Percentiles rank a stretch among this genome's conserved stretches.
These are phyloP conservation scores for Monascus purpureus DNA, from an alignment of 495 filamentous ascomycete species.

Conservation along the genomic window DNA sequence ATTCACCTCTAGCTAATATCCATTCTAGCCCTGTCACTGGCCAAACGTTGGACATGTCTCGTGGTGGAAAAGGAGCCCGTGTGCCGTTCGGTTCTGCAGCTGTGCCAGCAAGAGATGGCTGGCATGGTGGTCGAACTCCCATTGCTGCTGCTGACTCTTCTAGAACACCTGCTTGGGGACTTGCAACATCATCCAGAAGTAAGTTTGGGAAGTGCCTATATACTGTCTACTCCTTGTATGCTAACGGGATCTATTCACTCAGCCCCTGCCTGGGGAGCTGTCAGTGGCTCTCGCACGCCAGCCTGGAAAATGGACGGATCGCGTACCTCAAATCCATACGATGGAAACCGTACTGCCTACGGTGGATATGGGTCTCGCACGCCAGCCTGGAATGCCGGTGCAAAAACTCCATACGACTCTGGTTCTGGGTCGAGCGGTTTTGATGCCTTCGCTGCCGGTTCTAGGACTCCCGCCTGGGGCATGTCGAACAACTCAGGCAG, in stretches of 20 bases:
- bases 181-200: conserved; percentile 35
- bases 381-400: conserved; percentile 45
- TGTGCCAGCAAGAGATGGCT: conserved; percentile 21
- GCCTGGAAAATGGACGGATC: conserved; percentile 62
- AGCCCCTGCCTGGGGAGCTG: conserved; percentile 49
- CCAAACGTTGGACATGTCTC: conserved; percentile 51
- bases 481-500: conserved; percentile 30
- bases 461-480: conserved; percentile 63
- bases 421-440: conserved; percentile 42
- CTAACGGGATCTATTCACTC: conserved; percentile 6
- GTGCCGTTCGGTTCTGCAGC: conserved; percentile 28
- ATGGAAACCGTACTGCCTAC: conserved; percentile 64
- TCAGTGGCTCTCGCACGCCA: conserved; percentile 49
- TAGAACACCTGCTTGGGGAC: conserved; percentile 59
- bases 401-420: conserved; percentile 58
- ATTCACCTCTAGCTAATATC: conserved; percentile 9
- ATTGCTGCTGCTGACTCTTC: conserved; percentile 42
- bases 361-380: conserved; percentile 37
- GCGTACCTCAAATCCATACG: conserved; percentile 65
- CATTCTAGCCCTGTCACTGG: conserved; percentile 48
- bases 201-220: conserved; percentile 16
- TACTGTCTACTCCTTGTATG: background rate
- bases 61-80: conserved; percentile 41
- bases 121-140: conserved; percentile 56
- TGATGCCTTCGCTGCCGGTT: conserved; percentile 57